A percentile compares a stretch with the other conserved stretches of the same genome.
These are phyloP conservation scores for Saturnispora bothae DNA, from an alignment of 805 yeast species.

Conservation along the genomic window DNA sequence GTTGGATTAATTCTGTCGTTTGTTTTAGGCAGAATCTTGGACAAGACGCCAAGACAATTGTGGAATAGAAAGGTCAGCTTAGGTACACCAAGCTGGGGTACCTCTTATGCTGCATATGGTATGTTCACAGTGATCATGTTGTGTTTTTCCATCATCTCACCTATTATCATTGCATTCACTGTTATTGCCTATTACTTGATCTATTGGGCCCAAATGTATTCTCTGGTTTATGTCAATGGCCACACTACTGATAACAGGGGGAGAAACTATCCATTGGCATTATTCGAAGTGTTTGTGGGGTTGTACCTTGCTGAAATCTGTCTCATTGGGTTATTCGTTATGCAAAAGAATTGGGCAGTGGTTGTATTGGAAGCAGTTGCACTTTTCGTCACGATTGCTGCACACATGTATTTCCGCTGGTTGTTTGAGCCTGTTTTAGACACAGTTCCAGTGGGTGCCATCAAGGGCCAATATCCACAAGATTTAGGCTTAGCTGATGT, in stretches of 20 bases:
- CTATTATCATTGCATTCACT: slow-evolving; percentile 61
- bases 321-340: slow-evolving; percentile 59
- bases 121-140: slow-evolving; percentile 63
- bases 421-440: slow-evolving; percentile 56
- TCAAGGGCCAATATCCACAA: slow-evolving; percentile 43
- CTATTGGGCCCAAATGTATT: slow-evolving; percentile 54
- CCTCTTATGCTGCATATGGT: slow-evolving; percentile 68
- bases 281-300: slow-evolving; percentile 64
- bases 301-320: slow-evolving; percentile 63
- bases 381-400: slow-evolving; percentile 44
- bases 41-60: slow-evolving; percentile 83
- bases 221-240: slow-evolving; percentile 50
- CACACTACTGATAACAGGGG: slow-evolving; percentile 60
- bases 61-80: slow-evolving; percentile 68
- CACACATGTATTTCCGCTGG: slow-evolving; percentile 49
- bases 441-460: slow-evolving; percentile 58
- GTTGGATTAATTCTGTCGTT: slow-evolving; percentile 64
- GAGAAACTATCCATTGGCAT: slow-evolving; percentile 59
- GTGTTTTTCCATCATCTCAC: slow-evolving; percentile 71
- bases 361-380: slow-evolving; percentile 59
- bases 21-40: slow-evolving; percentile 60
- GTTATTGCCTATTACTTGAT: slow-evolving; percentile 44
- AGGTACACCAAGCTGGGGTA: slow-evolving; percentile 69
- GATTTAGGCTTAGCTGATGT: slow-evolving; percentile 61
- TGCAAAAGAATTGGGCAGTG: slow-evolving; percentile 72